These are phyloP conservation scores for Dendrobium huoshanense DNA, from an alignment of 106 monocot species.

Conservation along the genomic window DNA sequence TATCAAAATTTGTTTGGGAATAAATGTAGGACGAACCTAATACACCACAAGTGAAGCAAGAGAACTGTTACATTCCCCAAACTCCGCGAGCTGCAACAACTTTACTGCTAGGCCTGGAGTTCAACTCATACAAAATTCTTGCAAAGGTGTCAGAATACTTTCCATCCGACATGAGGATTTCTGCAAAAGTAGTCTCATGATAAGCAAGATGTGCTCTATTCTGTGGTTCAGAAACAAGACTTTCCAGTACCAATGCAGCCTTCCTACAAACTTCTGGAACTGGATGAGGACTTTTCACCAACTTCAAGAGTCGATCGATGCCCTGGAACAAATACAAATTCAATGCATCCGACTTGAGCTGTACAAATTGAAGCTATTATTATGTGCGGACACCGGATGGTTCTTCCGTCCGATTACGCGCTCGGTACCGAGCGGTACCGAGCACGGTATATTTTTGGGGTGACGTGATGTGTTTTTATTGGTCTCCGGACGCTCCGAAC, in stretches of 20 bases:
- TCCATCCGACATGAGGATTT: slow-evolving; percentile 69
- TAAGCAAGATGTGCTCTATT: slow-evolving; percentile 63
- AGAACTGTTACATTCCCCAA: slow-evolving; percentile 69
- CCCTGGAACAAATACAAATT: slow-evolving; percentile 42
- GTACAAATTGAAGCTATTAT: background rate
- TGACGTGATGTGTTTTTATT: too few relatives aligned
- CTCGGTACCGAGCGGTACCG: too few relatives aligned
- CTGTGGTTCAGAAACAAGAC: slow-evolving; percentile 87
- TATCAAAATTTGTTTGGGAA: too few relatives aligned
- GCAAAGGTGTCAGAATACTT: slow-evolving; percentile 75
- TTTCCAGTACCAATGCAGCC: slow-evolving; percentile 78
- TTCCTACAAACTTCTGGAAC: slow-evolving; percentile 93
- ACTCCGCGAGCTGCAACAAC: slow-evolving; percentile 41
- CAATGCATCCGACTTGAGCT: background rate
- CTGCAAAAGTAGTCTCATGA: slow-evolving; percentile 77
- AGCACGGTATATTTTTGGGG: too few relatives aligned
- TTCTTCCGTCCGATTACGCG: too few relatives aligned
- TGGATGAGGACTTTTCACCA: slow-evolving; percentile 71
- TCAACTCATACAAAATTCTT: slow-evolving; percentile 80
- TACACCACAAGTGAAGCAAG: background rate
- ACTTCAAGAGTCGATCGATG: slow-evolving; percentile 85
- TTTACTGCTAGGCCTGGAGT: slow-evolving; percentile 65
- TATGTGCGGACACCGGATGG: too few relatives aligned
- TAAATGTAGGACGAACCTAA: background rate
- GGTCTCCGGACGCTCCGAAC: too few relatives aligned